Evolutionary conservation across 2,329 filamentous ascomycete species (phyloP), one percentile per base, ranked within the genome.

Genomic region (Apiospora sp.): DNA sequence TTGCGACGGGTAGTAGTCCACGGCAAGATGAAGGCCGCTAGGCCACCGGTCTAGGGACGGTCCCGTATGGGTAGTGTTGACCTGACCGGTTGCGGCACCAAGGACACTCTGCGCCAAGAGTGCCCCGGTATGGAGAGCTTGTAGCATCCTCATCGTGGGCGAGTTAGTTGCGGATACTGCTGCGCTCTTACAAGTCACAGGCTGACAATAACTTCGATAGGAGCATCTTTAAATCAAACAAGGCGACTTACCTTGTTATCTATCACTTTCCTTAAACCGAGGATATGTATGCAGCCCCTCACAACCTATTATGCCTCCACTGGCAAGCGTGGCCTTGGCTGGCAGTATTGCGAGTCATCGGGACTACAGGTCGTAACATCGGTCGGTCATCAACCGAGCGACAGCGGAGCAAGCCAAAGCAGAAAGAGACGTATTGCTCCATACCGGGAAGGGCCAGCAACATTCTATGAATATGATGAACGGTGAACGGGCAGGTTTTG

Each of bases 1-100:
- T 72, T 77, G 76, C 6, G 76, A 73, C 1, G 76, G 75, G 51
- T 77, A 77, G 70, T 76, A 77, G 70, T 77, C 76, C 16, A 76
- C 75, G 1, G 73, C 75, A 1, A 77, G 70, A 43, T 75, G 75
- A 8, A 77, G 58, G 5, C 76, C 76, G 43, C 71, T 69, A 6
- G 75, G 71, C 73, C 75, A 76, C n/a, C 76, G 75, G 43, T 58
- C 72, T 4, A 68, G 64, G 14, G 64, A 68, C n/a, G 64, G 64
- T 1, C 64, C 64, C 27, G 16, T 8, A 16, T 16, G 12, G 37
- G 24, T 46, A n/a, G 41, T 24, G 34, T 68, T 46, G 34, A n/a
- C 64, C 64, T 43, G 30, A 4, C 58, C 30, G 14, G 30, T n/a
- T n/a, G 34, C 34, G 22, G 34, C 58, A 64, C 58, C 10, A 24